Percentiles rank a stretch among this genome's conserved stretches.
Conservation (phyloP, 768 basidiomycete species). For the Mycena filopes region DNA sequence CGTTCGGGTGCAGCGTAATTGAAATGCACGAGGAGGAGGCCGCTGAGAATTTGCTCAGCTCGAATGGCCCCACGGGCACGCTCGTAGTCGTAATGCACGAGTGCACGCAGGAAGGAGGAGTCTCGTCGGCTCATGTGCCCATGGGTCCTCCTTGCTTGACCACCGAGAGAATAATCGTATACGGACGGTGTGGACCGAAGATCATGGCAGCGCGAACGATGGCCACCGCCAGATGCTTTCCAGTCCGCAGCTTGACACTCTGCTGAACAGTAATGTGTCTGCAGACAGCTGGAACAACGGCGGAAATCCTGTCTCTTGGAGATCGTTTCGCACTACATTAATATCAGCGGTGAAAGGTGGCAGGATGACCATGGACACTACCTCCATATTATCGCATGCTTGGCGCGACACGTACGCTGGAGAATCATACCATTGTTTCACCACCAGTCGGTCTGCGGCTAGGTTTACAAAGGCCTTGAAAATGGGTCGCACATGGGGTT, state of each 20-base stretch:
- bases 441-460: not conserved
- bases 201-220: not conserved
- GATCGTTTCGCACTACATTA: not conserved
- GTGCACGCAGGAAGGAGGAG: too few relatives aligned
- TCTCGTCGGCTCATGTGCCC: too few relatives aligned
- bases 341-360: not conserved
- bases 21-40: too few relatives aligned
- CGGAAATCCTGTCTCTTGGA: not conserved
- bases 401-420: not conserved
- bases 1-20: too few relatives aligned
- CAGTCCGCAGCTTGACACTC: constrained; percentile 1
- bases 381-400: constrained; percentile 5
- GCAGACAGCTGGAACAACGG: not conserved
- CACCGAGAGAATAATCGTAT: not conserved
- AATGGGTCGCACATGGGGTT: not conserved
- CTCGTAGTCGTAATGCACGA: too few relatives aligned
- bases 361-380: not conserved
- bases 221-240: not conserved
- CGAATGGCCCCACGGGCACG: too few relatives aligned
- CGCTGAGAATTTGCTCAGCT: too few relatives aligned
- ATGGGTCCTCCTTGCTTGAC: too few relatives aligned
- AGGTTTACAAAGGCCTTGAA: not conserved
- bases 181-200: not conserved
- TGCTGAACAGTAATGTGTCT: not conserved
- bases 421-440: not conserved